These are phyloP conservation scores for Priceomyces castillae DNA, from an alignment of 805 yeast species.

Conservation along the genomic window DNA sequence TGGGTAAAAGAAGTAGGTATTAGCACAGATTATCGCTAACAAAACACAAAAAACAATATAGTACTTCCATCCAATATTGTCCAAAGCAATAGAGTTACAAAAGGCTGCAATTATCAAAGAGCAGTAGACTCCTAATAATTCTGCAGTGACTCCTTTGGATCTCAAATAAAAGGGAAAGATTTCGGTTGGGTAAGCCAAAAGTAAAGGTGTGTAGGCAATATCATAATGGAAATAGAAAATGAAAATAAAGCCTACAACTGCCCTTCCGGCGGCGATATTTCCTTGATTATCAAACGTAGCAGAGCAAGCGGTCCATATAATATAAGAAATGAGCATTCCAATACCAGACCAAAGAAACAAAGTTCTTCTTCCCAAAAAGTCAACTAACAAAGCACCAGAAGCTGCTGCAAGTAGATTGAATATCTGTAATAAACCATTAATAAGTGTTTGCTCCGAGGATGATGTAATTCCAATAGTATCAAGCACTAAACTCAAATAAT, in stretches of 20 bases:
- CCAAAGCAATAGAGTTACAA: background rate
- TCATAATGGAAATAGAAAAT: slow-evolving; percentile 1
- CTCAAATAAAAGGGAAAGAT: slow-evolving; percentile 1
- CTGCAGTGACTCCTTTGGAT: slow-evolving; percentile 40
- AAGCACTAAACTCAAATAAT: slow-evolving; percentile 15
- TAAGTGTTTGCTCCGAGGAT: background rate
- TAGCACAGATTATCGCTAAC: slow-evolving; percentile 22
- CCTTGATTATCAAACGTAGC: slow-evolving; percentile 19
- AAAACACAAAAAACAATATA: slow-evolving; percentile 40
- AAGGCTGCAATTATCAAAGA: background rate
- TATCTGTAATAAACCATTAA: slow-evolving; percentile 4
- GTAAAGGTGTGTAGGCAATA: background rate
- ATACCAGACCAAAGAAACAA: background rate
- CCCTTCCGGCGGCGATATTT: slow-evolving; percentile 12
- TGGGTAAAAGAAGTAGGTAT: slow-evolving; percentile 34
- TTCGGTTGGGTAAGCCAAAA: slow-evolving; percentile 2
- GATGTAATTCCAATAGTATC: slow-evolving; percentile 15
- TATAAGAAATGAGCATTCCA: slow-evolving; percentile 22
- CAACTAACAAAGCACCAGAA: slow-evolving; percentile 1
- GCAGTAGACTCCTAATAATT: background rate
- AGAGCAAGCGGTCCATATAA: slow-evolving; percentile 25
- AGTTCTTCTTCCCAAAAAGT: background rate
- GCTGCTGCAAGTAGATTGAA: slow-evolving; percentile 1
- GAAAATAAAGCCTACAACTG: slow-evolving; percentile 2
- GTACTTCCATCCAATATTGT: slow-evolving; percentile 38